phyloP scores from a whole-genome alignment of 129 eudicot genomes.

The Tagetes erecta region DNA sequence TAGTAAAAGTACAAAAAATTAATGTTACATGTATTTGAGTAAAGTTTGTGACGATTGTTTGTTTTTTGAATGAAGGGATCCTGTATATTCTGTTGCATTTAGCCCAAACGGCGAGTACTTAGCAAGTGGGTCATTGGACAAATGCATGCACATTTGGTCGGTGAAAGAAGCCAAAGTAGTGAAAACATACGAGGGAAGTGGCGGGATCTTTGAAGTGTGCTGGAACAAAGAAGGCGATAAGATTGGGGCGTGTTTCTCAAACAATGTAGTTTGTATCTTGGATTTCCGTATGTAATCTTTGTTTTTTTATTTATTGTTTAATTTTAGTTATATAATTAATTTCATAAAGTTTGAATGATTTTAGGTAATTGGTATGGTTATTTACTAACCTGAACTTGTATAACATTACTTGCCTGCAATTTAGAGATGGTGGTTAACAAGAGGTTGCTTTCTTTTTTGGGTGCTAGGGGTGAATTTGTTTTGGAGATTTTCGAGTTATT shows the following conservation, averaged over 20 bases:
- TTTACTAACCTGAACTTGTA: conserved; percentile 28
- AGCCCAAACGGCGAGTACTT: conserved; percentile 87
- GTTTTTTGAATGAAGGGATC: conserved; percentile 50
- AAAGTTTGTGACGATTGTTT: neutral
- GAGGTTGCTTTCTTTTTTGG: neutral
- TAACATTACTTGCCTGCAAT: conserved; percentile 24
- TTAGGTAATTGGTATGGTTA: conserved; percentile 30
- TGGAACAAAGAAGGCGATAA: conserved; percentile 97
- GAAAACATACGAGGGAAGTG: conserved; percentile 72
- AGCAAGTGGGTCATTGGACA: conserved; percentile 87
- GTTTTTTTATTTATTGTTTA: neutral
- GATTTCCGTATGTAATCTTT: conserved; percentile 70
- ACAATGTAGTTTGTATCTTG: conserved; percentile 70
- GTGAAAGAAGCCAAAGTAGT: conserved; percentile 77
- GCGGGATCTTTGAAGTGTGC: conserved; percentile 89
- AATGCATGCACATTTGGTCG: conserved; percentile 86
- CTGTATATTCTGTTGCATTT: conserved; percentile 90
- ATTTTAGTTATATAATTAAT: neutral
- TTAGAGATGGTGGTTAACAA: conserved; percentile 22
- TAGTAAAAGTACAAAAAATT: no score
- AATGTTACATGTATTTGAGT: neutral
- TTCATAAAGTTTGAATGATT: conserved; percentile 9
- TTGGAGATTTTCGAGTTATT: no score
- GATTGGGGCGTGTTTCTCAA: conserved; percentile 76
- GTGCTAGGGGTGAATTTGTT: no score